Evolutionary conservation across 305 asterid genomes (phyloP).

Genomic region (Solanum hybrid): DNA sequence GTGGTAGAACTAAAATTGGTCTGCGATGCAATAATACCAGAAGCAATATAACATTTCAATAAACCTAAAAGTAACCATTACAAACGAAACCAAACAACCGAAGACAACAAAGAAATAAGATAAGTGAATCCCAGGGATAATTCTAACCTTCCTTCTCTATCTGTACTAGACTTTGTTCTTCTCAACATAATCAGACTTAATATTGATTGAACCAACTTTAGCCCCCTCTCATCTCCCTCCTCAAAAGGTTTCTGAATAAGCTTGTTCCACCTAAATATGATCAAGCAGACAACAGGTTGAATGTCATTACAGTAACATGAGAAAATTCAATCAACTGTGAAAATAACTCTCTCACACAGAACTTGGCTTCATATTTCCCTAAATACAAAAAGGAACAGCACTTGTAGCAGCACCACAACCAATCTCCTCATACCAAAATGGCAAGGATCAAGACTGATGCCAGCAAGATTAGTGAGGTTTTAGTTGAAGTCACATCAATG

Average conservation of each 20-base stretch:
- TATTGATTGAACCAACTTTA: constrained; percentile 77
- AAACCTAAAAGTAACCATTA: neutral
- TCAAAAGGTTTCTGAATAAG: constrained; percentile 96
- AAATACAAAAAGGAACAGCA: neutral
- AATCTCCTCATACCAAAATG: neutral
- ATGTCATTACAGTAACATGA: neutral
- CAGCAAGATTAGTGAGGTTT: neutral
- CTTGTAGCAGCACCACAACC: neutral
- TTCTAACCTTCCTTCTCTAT: constrained; percentile 77
- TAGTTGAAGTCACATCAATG: neutral
- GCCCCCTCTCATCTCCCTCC: constrained; percentile 90
- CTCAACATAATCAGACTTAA: constrained; percentile 86
- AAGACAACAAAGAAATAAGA: neutral
- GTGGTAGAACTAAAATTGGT: constrained; percentile 93
- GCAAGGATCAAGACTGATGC: neutral
- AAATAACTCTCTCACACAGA: neutral
- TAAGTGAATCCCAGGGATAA: neutral
- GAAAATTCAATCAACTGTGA: neutral
- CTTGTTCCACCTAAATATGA: constrained; percentile 76
- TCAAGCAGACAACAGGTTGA: neutral
- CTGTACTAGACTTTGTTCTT: constrained; percentile 92
- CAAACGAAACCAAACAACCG: neutral
- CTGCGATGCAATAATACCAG: constrained; percentile 27
- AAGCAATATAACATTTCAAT: neutral
- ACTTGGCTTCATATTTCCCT: neutral